phyloP scores from a whole-genome alignment of 495 filamentous ascomycete species.

The Penicillium subrubescens region DNA sequence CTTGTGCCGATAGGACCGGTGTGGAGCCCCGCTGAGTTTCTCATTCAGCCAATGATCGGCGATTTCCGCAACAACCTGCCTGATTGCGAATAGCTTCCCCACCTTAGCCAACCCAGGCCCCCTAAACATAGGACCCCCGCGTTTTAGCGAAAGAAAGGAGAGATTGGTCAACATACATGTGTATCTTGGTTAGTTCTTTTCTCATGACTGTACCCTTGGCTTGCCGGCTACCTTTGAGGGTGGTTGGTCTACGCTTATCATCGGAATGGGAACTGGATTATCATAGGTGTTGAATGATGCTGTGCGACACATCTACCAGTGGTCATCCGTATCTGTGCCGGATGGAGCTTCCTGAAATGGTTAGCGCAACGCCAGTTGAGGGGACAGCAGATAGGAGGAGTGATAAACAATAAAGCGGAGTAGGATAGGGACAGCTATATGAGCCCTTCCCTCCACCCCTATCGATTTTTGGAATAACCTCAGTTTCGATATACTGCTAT shows the following conservation, averaged over 20 bases:
- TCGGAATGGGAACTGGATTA: background rate
- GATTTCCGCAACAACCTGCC: conserved; percentile 29
- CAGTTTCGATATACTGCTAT: background rate
- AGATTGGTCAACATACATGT: background rate
- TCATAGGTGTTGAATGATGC: background rate
- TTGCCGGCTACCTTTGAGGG: background rate
- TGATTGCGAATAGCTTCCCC: conserved; percentile 24
- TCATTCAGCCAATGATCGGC: conserved; percentile 10
- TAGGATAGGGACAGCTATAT: conserved; percentile 22
- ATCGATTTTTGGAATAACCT: background rate
- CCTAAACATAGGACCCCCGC: conserved; percentile 17
- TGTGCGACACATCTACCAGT: conserved; percentile 5
- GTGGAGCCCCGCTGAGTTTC: conserved; percentile 4
- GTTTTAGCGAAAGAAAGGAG: conserved; percentile 2
- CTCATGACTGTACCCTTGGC: background rate
- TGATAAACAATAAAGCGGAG: conserved; percentile 13
- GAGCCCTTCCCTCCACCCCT: conserved; percentile 10
- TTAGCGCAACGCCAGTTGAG: conserved; percentile 14
- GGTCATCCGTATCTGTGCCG: conserved; percentile 9
- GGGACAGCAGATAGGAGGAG: conserved; percentile 21
- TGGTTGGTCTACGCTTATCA: conserved; percentile 1
- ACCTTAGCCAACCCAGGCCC: conserved; percentile 7
- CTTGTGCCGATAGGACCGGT: conserved; percentile 1
- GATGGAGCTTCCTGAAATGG: conserved; percentile 31
- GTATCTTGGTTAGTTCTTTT: background rate